phyloP scores from a whole-genome alignment of 768 basidiomycete genomes.

The Rhizopogon sp. region DNA sequence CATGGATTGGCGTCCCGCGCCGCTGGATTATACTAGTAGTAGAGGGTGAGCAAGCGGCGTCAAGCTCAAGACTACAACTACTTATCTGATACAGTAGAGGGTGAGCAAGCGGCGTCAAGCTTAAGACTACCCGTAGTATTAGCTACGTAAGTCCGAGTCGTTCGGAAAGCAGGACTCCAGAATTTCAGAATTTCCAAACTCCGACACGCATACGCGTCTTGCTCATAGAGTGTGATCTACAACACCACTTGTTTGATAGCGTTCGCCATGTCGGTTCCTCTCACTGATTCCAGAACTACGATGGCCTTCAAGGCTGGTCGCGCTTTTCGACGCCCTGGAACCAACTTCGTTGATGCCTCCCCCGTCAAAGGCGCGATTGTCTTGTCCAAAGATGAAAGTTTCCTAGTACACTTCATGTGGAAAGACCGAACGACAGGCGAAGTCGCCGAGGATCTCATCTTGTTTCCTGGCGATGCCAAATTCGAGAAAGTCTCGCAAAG shows the following conservation, averaged over 20 bases:
- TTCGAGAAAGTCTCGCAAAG: conserved; percentile 74
- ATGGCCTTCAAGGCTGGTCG: conserved; percentile 67
- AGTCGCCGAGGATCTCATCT: conserved; percentile 75
- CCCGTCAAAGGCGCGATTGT: conserved; percentile 72
- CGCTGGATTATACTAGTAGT: no score
- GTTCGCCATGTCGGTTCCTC: conserved; percentile 2
- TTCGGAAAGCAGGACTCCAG: no score
- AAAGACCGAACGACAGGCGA: conserved; percentile 60
- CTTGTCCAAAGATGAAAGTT: conserved; percentile 67
- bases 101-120: no score
- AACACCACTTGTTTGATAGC: not conserved
- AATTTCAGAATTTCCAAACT: not conserved
- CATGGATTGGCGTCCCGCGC: no score
- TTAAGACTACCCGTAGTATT: no score
- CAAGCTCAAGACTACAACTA: no score
- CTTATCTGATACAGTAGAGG: no score
- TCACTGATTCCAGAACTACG: conserved; percentile 25
- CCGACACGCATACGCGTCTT: not conserved
- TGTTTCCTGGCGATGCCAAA: conserved; percentile 82
- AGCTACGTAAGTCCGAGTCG: no score
- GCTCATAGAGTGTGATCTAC: no score
- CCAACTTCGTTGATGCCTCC: conserved; percentile 63
- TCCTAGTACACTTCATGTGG: conserved; percentile 76
- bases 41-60: no score
- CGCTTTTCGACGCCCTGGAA: conserved; percentile 60